A percentile compares a stretch with the other conserved stretches of the same genome.
phyloP scores from a whole-genome alignment of 2,329 filamentous ascomycete genomes.

The Xylaria sp. region DNA sequence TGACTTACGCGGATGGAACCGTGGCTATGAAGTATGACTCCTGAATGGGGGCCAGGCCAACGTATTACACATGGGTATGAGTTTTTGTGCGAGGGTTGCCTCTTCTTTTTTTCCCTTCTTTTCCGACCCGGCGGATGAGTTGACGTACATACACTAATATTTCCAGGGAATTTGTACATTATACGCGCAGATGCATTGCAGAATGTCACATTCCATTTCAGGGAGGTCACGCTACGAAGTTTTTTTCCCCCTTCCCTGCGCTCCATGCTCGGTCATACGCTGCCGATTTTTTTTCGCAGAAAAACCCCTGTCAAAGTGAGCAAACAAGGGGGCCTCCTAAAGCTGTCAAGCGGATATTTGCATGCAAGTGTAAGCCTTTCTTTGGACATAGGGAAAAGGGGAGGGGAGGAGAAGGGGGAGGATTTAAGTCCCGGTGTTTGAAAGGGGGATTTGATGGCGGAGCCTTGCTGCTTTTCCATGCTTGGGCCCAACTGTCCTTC shows the following conservation, averaged over 20 bases:
- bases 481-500: not conserved
- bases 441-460: not conserved
- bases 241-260: not conserved
- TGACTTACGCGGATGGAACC: conserved; percentile 9
- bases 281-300: conserved; percentile 6
- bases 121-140: too few species aligned
- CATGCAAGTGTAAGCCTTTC: conserved; percentile 1
- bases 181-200: conserved; percentile 6
- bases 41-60: not conserved
- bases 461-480: conserved; percentile 3
- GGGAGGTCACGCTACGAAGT: not conserved
- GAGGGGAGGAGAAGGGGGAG: not conserved
- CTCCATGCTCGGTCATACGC: conserved; percentile 6
- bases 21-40: not conserved
- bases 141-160: too few species aligned
- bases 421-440: not conserved
- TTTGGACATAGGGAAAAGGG: not conserved
- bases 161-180: not conserved
- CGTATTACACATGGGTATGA: not conserved
- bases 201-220: not conserved
- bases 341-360: not conserved
- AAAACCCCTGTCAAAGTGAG: conserved; percentile 5
- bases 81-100: not conserved
- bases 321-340: not conserved
- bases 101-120: too few species aligned